Evolutionary conservation across 2,329 filamentous ascomycete genomes (phyloP).

Genomic region (Ophiocordyceps australis): DNA sequence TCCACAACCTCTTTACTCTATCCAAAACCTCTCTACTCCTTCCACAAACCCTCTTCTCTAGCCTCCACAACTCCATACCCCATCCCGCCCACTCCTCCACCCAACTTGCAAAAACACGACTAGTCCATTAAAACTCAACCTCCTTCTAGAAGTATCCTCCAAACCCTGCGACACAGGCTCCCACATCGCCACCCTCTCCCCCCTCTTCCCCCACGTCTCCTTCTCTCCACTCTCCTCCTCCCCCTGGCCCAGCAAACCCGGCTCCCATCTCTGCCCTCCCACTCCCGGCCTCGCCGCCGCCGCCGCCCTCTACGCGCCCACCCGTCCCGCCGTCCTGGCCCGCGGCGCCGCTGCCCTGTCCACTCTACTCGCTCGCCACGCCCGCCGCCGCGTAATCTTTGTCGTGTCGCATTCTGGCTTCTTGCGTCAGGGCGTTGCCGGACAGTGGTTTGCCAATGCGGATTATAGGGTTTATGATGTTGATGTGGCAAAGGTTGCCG

Average conservation of each 20-base stretch:
- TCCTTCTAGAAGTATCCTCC: conserved; percentile 27
- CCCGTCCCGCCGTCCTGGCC: conserved; percentile 28
- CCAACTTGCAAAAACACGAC: too few relatives aligned
- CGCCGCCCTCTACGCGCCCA: conserved; percentile 30
- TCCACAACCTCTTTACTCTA: too few relatives aligned
- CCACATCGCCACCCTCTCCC: conserved; percentile 19
- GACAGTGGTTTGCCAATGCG: conserved; percentile 38
- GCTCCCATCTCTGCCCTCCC: not conserved
- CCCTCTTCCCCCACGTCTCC: conserved; percentile 36
- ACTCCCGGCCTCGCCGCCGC: conserved; percentile 28
- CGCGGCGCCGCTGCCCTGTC: conserved; percentile 32
- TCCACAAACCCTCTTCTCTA: too few relatives aligned
- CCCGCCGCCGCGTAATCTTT: conserved; percentile 42
- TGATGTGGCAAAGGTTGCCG: conserved; percentile 1
- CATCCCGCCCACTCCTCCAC: too few relatives aligned
- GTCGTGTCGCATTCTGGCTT: conserved; percentile 51
- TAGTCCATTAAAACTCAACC: too few relatives aligned
- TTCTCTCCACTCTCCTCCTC: conserved; percentile 36
- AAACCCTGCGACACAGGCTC: conserved; percentile 45
- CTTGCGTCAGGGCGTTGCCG: conserved; percentile 35
- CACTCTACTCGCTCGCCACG: conserved; percentile 27
- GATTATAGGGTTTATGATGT: conserved; percentile 49
- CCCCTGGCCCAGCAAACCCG: too few relatives aligned
- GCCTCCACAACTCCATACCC: too few relatives aligned
- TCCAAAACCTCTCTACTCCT: too few relatives aligned